phyloP scores from a whole-genome alignment of 2,329 filamentous ascomycete genomes.

The Aspergillus udagawae region DNA sequence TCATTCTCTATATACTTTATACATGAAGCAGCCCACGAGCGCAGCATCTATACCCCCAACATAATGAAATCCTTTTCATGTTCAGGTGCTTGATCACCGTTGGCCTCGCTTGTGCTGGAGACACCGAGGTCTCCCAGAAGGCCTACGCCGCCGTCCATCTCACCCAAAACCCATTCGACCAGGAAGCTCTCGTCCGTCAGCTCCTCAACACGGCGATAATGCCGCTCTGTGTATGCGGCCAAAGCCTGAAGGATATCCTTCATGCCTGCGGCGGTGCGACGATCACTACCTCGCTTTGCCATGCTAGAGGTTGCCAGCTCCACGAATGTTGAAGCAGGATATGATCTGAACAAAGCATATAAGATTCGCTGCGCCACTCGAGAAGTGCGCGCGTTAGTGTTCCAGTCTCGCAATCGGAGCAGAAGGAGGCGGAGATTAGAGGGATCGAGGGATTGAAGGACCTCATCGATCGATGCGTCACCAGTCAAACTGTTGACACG shows the following conservation, averaged over 20 bases:
- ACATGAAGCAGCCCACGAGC: background rate
- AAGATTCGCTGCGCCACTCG: constrained; percentile 82
- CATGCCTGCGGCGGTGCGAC: constrained; percentile 54
- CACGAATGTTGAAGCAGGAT: constrained; percentile 73
- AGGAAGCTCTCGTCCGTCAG: constrained; percentile 91
- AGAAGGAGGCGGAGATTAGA: constrained; percentile 83
- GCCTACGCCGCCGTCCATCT: constrained; percentile 74
- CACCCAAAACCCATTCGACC: constrained; percentile 84
- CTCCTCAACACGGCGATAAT: constrained; percentile 86
- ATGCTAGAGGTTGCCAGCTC: constrained; percentile 51
- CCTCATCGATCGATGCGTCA: constrained; percentile 66
- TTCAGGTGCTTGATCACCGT: constrained; percentile 20
- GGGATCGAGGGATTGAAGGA: constrained; percentile 72
- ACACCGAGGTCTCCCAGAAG: constrained; percentile 26
- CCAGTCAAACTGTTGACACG: constrained; percentile 40
- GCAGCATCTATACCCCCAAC: constrained; percentile 27
- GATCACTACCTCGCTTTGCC: constrained; percentile 28
- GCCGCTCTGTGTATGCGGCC: constrained; percentile 84
- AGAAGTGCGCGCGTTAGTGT: constrained; percentile 86
- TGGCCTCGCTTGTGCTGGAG: constrained; percentile 15
- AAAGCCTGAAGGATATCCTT: constrained; percentile 85
- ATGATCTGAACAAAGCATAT: constrained; percentile 72
- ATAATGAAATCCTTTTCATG: constrained; percentile 39
- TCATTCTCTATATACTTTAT: constrained; percentile 2
- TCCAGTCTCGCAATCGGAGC: constrained; percentile 87